Evolutionary conservation across 169 alveolate species (phyloP), one percentile per base, ranked within the genome.

Genomic region (Pseudocohnilembus persalinus): DNA sequence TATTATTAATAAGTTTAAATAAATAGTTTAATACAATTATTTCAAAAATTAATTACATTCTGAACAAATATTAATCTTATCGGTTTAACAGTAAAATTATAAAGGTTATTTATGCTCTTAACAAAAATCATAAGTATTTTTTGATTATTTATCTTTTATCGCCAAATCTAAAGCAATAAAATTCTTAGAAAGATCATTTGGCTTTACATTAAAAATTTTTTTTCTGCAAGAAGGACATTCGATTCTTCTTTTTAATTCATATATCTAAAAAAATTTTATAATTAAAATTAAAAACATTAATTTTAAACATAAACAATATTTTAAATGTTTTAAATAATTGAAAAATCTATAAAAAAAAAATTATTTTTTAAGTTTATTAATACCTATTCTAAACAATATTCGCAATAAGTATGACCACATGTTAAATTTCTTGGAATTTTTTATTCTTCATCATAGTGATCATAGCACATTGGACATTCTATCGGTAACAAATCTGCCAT

Each of bases 321-420:
- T 49, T 49, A 20, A 49, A 49, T 49, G n/a, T n/a, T n/a, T n/a
- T n/a, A n/a, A n/a, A n/a, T n/a, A n/a, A n/a, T n/a, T n/a, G n/a
- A n/a, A n/a, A n/a, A n/a, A n/a, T n/a, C n/a, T n/a, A n/a, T n/a
- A n/a, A n/a, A n/a, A n/a, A n/a, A n/a, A n/a, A n/a, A n/a, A n/a
- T n/a, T n/a, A n/a, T n/a, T n/a, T n/a, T n/a, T n/a, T n/a, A n/a
- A n/a, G n/a, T n/a, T n/a, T n/a, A n/a, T 72, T 25, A 32, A 73
- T 32, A 86, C 81, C 32, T 74, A 81, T 74, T 76, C 74, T 31
- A 86, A 79, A 32, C 90, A 86, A 24, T 63, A 49, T 31, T 81
- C 83, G 34, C 90, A 86, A 77, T 77, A 86, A 25, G 90, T 86
- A 81, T 86, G 90, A 20, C 90, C 90, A 81, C 90, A 86, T 29